Evolutionary conservation across 202 grass and related monocot genomes (phyloP), one percentile per base, ranked within the genome.

Genomic region (Zoysia matrella): DNA sequence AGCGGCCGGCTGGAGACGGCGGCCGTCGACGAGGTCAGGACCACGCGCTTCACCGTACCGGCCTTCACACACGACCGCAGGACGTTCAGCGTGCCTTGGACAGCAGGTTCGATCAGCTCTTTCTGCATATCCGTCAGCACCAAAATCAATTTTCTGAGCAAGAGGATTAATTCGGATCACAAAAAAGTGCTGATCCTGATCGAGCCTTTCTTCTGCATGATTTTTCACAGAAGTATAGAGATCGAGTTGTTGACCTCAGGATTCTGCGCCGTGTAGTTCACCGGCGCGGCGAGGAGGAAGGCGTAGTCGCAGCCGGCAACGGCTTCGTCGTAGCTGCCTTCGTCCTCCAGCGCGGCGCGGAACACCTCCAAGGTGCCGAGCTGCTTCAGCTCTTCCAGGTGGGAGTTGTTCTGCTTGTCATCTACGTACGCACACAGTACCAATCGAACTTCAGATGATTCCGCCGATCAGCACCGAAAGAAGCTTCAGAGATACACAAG

Each of bases 281-380:
- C 84, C 0, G 94, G 94, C 22, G 94, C 94, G 0, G 92, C 92
- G 8, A 92, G 67, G 48, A 92, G 86, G 88, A 94, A 97, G 49
- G 88, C 92, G 47, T 82, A 92, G 18, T 85, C 52, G 66, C 94
- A 94, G 60, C 87, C 84, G 11, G 53, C 72, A 3, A 97, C 68
- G 4, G 94, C 92, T 0, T 86, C 88, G 8, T 92, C 94, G 56
- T 86, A 97, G 63, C 94, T 97, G 57, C 88, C 86, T 75, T 94
- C 90, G 1, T 87, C 44, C 14, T 52, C 8, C 12, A 97, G 73
- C 79, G 92, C 84, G 14, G 86, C 90, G 30, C 63, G 79, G 78
- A 84, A 57, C 41, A 92, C 47, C 52, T 90, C 62, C 67, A 94
- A 12, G 11, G 60, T 13, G 39, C 92, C 92, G 0, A 92, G 84